phyloP scores from a whole-genome alignment of 1,139 yeast species.

The Scheffersomyces titani region DNA sequence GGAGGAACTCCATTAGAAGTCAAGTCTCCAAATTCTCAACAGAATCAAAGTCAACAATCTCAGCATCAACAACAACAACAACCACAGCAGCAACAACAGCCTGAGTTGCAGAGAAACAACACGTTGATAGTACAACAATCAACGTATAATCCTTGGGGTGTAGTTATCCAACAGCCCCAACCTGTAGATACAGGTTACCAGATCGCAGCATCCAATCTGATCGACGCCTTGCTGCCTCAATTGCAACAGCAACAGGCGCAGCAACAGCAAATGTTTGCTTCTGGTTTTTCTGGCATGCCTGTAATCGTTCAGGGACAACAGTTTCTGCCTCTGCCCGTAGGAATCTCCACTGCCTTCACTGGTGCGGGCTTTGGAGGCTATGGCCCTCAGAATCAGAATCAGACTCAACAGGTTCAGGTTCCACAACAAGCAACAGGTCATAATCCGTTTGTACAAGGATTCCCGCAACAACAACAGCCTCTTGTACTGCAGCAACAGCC shows the following conservation, averaged over 20 bases:
- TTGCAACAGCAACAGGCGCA: constrained; percentile 3
- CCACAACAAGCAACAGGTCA: constrained; percentile 11
- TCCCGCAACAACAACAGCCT: constrained; percentile 9
- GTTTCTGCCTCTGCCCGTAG: background rate
- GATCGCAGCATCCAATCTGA: background rate
- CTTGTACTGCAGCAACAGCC: constrained; percentile 18
- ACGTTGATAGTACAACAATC: constrained; percentile 44
- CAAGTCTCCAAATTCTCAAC: background rate
- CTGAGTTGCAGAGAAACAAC: constrained; percentile 22
- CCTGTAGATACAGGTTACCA: background rate
- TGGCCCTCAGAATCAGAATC: constrained; percentile 27
- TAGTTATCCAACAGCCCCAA: constrained; percentile 11
- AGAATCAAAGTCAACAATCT: constrained; percentile 15
- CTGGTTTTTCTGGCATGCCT: background rate
- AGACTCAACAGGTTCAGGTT: constrained; percentile 19
- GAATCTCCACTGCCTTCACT: constrained; percentile 35
- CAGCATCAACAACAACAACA: constrained; percentile 21
- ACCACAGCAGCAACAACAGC: constrained; percentile 4
- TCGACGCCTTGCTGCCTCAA: background rate
- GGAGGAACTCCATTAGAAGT: constrained; percentile 16
- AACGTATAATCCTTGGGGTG: constrained; percentile 49
- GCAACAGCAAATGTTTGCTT: constrained; percentile 2
- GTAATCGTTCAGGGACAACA: constrained; percentile 7
- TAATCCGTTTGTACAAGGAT: constrained; percentile 11
- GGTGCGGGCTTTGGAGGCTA: constrained; percentile 63